These are phyloP conservation scores for Naematelia encephala DNA, from an alignment of 768 basidiomycete genomes.

Conservation along the genomic window DNA sequence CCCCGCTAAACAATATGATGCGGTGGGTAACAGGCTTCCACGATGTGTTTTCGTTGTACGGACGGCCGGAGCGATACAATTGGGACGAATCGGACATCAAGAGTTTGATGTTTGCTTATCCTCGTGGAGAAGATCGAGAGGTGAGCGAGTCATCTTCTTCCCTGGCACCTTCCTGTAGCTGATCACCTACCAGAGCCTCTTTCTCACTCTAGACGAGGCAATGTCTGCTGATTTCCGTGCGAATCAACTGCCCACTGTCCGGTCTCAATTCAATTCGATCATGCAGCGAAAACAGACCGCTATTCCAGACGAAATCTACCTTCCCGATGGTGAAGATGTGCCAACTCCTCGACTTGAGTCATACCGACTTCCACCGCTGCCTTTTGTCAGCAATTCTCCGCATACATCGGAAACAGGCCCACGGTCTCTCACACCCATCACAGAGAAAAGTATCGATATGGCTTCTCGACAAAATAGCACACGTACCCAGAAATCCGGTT, in stretches of 20 bases:
- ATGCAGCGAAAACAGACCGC: constrained; percentile 11
- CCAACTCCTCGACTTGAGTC: constrained; percentile 16
- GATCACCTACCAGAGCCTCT: constrained; percentile 71
- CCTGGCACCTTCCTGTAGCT: constrained; percentile 3
- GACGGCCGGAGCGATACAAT: constrained; percentile 75
- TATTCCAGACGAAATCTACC: constrained; percentile 5
- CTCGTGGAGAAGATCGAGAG: constrained; percentile 75
- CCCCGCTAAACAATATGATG: constrained; percentile 75
- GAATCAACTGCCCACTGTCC: constrained; percentile 27
- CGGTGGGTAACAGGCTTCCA: constrained; percentile 85
- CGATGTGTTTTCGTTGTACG: constrained; percentile 83
- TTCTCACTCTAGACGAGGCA: constrained; percentile 79
- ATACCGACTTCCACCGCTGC: constrained; percentile 45
- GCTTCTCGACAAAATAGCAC: constrained; percentile 43
- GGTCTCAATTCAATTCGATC: constrained; percentile 20
- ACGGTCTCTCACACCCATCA: constrained; percentile 62
- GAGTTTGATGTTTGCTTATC: constrained; percentile 92
- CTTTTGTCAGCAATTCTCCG: constrained; percentile 30
- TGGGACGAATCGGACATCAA: constrained; percentile 81
- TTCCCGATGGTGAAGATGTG: constrained; percentile 21
- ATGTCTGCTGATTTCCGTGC: constrained; percentile 52
- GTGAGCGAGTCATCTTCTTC: constrained; percentile 54
- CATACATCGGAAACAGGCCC: constrained; percentile 21
- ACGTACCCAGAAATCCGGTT: constrained; percentile 8
- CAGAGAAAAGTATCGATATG: constrained; percentile 54